Evolutionary conservation across 805 yeast genomes (phyloP).

Genomic region (Kazachstania kunashirensis): DNA sequence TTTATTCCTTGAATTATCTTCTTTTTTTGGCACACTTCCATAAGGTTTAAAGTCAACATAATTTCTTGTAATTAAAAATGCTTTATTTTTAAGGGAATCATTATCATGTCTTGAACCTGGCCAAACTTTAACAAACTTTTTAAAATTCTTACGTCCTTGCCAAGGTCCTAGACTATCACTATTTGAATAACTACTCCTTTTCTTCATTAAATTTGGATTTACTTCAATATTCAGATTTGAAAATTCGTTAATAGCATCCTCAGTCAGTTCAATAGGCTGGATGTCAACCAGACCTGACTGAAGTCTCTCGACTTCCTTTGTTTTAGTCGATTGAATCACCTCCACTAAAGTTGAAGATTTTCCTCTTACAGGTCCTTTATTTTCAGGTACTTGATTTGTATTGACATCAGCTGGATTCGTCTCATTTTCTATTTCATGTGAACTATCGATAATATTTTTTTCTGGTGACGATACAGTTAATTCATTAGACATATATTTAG

Average conservation of each 20-base stretch:
- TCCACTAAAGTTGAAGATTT: slow-evolving; percentile 20
- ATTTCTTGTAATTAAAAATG: slow-evolving; percentile 26
- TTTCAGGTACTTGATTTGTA: too few relatives aligned
- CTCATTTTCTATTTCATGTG: too few relatives aligned
- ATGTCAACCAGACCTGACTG: slow-evolving; percentile 21
- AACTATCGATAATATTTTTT: too few relatives aligned
- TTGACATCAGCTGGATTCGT: too few relatives aligned
- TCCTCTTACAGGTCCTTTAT: too few relatives aligned
- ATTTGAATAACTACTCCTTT: neutral
- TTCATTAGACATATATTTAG: too few relatives aligned
- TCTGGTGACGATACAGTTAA: too few relatives aligned
- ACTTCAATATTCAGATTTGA: slow-evolving; percentile 31
- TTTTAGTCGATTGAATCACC: slow-evolving; percentile 27
- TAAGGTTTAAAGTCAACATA: slow-evolving; percentile 26
- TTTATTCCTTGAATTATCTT: too few relatives aligned
- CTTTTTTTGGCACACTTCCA: slow-evolving; percentile 7
- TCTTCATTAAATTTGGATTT: slow-evolving; percentile 16
- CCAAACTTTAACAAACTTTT: slow-evolving; percentile 30
- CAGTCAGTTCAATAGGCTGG: slow-evolving; percentile 21
- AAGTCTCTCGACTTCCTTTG: slow-evolving; percentile 22
- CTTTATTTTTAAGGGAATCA: slow-evolving; percentile 13
- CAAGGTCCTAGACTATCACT: slow-evolving; percentile 9
- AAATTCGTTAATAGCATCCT: slow-evolving; percentile 25
- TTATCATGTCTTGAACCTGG: slow-evolving; percentile 9
- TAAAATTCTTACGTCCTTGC: slow-evolving; percentile 33